Percentiles rank a stretch among this genome's conserved stretches.
Evolutionary conservation across 768 basidiomycete species (phyloP).

Genomic region (Boletus rubropictus): DNA sequence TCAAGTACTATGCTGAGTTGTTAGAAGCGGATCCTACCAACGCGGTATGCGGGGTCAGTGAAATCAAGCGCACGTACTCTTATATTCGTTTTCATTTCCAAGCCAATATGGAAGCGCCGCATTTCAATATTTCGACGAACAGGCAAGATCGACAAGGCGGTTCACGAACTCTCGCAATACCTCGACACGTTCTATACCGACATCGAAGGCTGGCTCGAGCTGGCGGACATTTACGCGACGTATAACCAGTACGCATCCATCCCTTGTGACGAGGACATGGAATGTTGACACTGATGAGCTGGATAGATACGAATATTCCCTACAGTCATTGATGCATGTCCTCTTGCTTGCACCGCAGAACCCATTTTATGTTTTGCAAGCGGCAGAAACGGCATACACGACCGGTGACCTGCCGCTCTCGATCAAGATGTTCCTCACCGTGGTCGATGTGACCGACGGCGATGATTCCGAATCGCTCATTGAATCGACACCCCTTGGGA

Average conservation of each 20-base stretch:
- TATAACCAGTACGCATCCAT: slow-evolving; percentile 59
- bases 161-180: slow-evolving; percentile 63
- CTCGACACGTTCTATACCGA: slow-evolving; percentile 89
- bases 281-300: not conserved
- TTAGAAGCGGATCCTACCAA: slow-evolving; percentile 64
- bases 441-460: slow-evolving; percentile 70
- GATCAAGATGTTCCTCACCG: slow-evolving; percentile 72
- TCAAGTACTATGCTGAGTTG: slow-evolving; percentile 57
- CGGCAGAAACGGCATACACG: slow-evolving; percentile 85
- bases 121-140: slow-evolving; percentile 63
- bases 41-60: slow-evolving; percentile 47
- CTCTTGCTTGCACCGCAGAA: slow-evolving; percentile 82
- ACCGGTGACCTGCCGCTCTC: slow-evolving; percentile 68
- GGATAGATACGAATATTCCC: slow-evolving; percentile 61
- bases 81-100: not conserved
- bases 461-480: slow-evolving; percentile 47
- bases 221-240: slow-evolving; percentile 72
- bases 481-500: slow-evolving; percentile 45
- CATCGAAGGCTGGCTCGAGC: slow-evolving; percentile 81
- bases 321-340: slow-evolving; percentile 76
- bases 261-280: not conserved
- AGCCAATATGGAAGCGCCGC: slow-evolving; percentile 76
- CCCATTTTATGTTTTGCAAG: slow-evolving; percentile 76
- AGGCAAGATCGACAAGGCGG: slow-evolving; percentile 60
- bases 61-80: not conserved